Percentiles rank a stretch among this genome's conserved stretches.
Conservation (phyloP, 2,329 filamentous ascomycete genomes). For the Albophoma yamanashiensis region DNA sequence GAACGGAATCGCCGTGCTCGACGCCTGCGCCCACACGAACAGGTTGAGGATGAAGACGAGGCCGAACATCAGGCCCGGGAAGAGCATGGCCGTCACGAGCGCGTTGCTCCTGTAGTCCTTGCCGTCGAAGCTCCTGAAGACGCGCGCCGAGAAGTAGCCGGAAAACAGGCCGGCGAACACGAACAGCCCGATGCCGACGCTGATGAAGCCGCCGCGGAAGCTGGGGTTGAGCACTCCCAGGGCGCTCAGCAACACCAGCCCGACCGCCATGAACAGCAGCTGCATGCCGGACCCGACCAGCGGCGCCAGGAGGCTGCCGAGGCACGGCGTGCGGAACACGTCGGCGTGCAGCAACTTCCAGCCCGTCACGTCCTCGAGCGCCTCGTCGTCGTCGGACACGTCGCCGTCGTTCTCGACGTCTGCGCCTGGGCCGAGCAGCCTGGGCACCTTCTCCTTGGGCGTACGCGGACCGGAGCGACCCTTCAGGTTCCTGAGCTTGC, state of each 20-base stretch:
- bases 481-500: slow-evolving; percentile 46
- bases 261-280: slow-evolving; percentile 69
- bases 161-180: slow-evolving; percentile 76
- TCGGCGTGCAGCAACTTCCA: slow-evolving; percentile 89
- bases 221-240: slow-evolving; percentile 74
- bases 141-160: slow-evolving; percentile 74
- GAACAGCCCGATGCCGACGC: slow-evolving; percentile 73
- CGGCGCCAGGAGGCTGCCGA: slow-evolving; percentile 65
- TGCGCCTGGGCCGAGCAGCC: slow-evolving; percentile 49
- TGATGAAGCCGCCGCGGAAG: slow-evolving; percentile 83
- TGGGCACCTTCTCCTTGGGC: slow-evolving; percentile 39
- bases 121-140: slow-evolving; percentile 78
- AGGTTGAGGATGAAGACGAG: slow-evolving; percentile 73
- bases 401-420: slow-evolving; percentile 42
- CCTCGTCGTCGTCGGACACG: slow-evolving; percentile 41
- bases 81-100: slow-evolving; percentile 63
- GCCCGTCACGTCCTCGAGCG: slow-evolving; percentile 68
- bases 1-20: slow-evolving; percentile 78
- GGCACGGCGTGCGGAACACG: slow-evolving; percentile 65
- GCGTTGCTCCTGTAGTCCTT: slow-evolving; percentile 66
- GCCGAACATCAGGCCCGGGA: slow-evolving; percentile 68
- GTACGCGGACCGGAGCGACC: slow-evolving; percentile 20
- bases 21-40: slow-evolving; percentile 85
- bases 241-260: slow-evolving; percentile 61
- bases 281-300: slow-evolving; percentile 80